phyloP scores from a whole-genome alignment of 768 basidiomycete species.

The Termitomyces heimii region DNA sequence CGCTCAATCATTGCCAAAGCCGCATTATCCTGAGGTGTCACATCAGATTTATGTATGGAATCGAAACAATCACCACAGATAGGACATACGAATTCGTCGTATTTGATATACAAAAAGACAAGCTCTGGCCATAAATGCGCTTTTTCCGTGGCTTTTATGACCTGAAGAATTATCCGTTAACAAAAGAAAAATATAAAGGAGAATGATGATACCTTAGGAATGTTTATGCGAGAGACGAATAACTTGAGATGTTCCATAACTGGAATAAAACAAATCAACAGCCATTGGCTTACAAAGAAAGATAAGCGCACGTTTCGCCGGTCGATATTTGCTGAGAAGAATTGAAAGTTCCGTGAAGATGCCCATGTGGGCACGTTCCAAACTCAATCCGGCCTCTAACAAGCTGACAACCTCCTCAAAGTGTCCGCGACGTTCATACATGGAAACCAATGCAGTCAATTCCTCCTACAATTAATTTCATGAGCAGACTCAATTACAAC shows the following conservation, averaged over 20 bases:
- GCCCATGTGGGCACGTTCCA: constrained; percentile 98
- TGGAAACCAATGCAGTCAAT: constrained; percentile 61
- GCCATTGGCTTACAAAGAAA: constrained; percentile 7
- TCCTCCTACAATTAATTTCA: constrained; percentile 52
- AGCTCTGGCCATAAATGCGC: constrained; percentile 98
- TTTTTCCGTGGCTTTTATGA: constrained; percentile 93
- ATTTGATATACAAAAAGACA: constrained; percentile 98
- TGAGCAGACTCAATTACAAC: background rate
- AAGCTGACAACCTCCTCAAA: constrained; percentile 92
- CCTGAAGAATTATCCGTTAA: constrained; percentile 31
- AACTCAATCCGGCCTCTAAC: constrained; percentile 90
- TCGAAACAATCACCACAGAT: background rate
- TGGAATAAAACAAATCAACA: constrained; percentile 22
- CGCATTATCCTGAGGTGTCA: constrained; percentile 73
- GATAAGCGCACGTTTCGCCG: constrained; percentile 69
- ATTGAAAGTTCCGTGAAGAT: constrained; percentile 95
- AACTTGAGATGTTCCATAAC: constrained; percentile 99
- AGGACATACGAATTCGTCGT: constrained; percentile 80
- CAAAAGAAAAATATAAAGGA: background rate
- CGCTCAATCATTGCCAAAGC: constrained; percentile 98
- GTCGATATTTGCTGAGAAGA: constrained; percentile 91
- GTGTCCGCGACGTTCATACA: constrained; percentile 88
- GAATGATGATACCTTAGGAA: constrained; percentile 67
- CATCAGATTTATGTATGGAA: background rate
- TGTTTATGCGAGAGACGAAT: constrained; percentile 94